Conservation (phyloP, 176 grass and related monocot species). For the Cenchrus fungigraminus region DNA sequence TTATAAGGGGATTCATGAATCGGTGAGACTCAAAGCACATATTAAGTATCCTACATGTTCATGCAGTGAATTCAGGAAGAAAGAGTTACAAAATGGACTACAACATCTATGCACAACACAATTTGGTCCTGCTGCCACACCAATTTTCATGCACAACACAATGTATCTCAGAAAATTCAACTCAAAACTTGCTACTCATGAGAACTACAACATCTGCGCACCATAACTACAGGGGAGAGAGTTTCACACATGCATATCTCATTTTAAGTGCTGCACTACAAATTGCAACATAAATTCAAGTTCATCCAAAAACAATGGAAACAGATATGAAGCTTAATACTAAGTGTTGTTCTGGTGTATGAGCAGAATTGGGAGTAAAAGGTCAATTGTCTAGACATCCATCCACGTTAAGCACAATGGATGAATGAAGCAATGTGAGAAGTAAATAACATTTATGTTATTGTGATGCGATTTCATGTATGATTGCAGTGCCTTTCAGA, state of each 20-base stretch:
- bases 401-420: not conserved
- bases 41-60: not conserved
- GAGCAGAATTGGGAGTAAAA: not conserved
- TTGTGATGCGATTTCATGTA: not conserved
- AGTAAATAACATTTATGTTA: not conserved
- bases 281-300: not conserved
- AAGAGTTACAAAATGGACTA: not conserved
- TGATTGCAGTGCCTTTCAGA: not conserved
- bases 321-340: not conserved
- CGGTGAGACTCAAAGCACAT: constrained; percentile 14
- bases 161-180: not conserved
- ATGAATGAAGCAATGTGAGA: constrained; percentile 1
- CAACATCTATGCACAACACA: not conserved
- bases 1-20: not conserved
- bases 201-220: not conserved
- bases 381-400: not conserved
- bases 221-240: not conserved
- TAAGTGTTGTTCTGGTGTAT: not conserved
- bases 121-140: not conserved
- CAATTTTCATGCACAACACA: not conserved
- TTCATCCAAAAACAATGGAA: not conserved
- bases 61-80: not conserved
- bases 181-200: not conserved
- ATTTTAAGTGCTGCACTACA: not conserved
- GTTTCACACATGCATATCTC: not conserved